Evolutionary conservation across 495 filamentous ascomycete species (phyloP).

Genomic region (Penicillium ucsense): DNA sequence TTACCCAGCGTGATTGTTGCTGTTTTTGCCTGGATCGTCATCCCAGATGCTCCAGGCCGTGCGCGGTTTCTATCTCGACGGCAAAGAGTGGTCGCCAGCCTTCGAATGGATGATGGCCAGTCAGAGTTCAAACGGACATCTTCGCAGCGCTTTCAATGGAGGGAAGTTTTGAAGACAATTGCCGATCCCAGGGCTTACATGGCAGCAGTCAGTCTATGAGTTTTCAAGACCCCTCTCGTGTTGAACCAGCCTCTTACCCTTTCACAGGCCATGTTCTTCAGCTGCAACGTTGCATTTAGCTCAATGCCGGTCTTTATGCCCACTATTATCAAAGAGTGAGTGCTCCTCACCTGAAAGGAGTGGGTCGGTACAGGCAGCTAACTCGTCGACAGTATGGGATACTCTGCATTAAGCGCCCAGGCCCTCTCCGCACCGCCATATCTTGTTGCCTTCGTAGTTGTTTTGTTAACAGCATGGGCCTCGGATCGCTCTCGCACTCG

Average conservation of each 20-base stretch:
- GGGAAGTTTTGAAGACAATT: conserved; percentile 44
- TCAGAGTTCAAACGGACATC: conserved; percentile 12
- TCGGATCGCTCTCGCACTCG: conserved; percentile 41
- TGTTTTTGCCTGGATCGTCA: conserved; percentile 41
- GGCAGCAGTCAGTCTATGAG: conserved; percentile 41
- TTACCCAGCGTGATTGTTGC: conserved; percentile 51
- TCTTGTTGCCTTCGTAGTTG: conserved; percentile 41
- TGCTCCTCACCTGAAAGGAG: not conserved
- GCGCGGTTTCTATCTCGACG: conserved; percentile 40
- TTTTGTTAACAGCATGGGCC: conserved; percentile 38
- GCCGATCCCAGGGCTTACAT: conserved; percentile 59
- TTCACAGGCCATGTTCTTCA: conserved; percentile 45
- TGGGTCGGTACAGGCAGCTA: not conserved
- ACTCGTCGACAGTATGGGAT: conserved; percentile 32
- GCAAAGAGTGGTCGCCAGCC: conserved; percentile 36
- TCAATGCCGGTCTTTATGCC: conserved; percentile 51
- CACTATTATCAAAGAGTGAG: conserved; percentile 47
- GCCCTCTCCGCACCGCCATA: conserved; percentile 50
- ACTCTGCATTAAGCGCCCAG: conserved; percentile 37
- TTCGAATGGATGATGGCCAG: conserved; percentile 34
- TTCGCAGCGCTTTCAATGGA: conserved; percentile 31
- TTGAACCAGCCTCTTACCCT: not conserved
- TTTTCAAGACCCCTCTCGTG: not conserved
- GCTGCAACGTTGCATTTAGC: conserved; percentile 50
- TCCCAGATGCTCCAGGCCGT: conserved; percentile 45